phyloP scores from a whole-genome alignment of 768 basidiomycete species.

The Thelephora ganbajun region DNA sequence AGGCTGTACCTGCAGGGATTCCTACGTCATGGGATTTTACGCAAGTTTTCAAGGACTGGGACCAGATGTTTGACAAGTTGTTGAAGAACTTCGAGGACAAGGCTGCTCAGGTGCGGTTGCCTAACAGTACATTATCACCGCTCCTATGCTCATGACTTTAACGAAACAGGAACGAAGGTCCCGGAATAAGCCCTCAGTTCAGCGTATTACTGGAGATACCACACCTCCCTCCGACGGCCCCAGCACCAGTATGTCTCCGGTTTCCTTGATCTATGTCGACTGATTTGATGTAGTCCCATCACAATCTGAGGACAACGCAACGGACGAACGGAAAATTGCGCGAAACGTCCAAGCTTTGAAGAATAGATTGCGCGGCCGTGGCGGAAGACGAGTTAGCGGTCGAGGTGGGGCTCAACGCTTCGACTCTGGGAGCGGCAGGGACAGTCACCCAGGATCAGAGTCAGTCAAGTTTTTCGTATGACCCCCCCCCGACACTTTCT shows the following conservation, averaged over 20 bases:
- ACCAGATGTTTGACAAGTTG: slow-evolving; percentile 63
- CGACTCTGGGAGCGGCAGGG: slow-evolving; percentile 39
- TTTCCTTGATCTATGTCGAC: background rate
- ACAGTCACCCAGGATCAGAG: slow-evolving; percentile 59
- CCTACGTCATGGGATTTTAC: slow-evolving; percentile 51
- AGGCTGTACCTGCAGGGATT: slow-evolving; percentile 19
- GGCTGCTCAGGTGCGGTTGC: slow-evolving; percentile 41
- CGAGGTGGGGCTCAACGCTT: slow-evolving; percentile 34
- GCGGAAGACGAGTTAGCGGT: slow-evolving; percentile 33
- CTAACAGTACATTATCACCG: background rate
- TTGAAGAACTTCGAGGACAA: slow-evolving; percentile 63
- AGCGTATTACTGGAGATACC: slow-evolving; percentile 22
- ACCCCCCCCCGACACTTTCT: background rate
- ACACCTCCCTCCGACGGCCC: slow-evolving; percentile 45
- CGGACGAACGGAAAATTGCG: slow-evolving; percentile 84
- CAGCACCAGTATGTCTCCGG: slow-evolving; percentile 33
- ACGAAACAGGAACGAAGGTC: slow-evolving; percentile 53
- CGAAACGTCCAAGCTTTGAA: slow-evolving; percentile 87
- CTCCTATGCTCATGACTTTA: background rate
- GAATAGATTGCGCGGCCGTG: slow-evolving; percentile 65
- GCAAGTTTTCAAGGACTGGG: slow-evolving; percentile 68
- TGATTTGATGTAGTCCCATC: slow-evolving; percentile 26
- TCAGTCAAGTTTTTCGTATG: slow-evolving; percentile 21
- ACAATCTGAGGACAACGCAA: slow-evolving; percentile 33
- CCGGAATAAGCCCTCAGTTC: slow-evolving; percentile 29